Evolutionary conservation across 768 basidiomycete species (phyloP), one percentile per base, ranked within the genome.

Genomic region (Suillus ampliporus): DNA sequence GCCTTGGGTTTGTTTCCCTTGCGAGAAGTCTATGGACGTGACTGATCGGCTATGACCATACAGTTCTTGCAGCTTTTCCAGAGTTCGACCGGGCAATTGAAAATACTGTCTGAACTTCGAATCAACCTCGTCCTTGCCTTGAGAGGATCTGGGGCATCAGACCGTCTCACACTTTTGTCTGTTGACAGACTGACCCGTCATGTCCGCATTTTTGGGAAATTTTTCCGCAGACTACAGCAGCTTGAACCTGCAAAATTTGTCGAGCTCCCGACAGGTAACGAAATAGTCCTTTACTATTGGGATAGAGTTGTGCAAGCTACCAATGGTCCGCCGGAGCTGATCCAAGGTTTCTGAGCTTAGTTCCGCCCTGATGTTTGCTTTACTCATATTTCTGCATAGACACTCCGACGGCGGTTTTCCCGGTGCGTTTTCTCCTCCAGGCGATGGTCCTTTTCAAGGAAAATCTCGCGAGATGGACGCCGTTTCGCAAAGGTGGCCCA

Each of bases 381-480:
- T 54, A 5, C 28, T 58, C 10, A 41, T 48, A 38, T 40, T 21
- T 13, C 52, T 40, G 19, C 40, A 17, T 62, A 94, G 91, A 94
- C 72, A 84, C 87, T 0, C 72, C 79, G 35, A 76, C 80, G 48
- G 89, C 87, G 2, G 73, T 88, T 2, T 94, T 88, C 70, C 93
- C 94, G n/a, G 80, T 91, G 26, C 86, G 89, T 13, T 87, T 91
- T 69, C 79, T 95, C 61, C 90, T 94, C 0, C 92, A 94, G 70
- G 90, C 89, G 3, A 89, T 95, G 87, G 89, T 91, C 7, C 77
- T 95, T 10, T 94, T 95, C 78, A 92, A 90, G 68, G 93, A 94
- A 62, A 91, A 85, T 65, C 81, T 95, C 26, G 82, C 86, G 10
- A 89, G 88, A 69, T 95, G 92, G 92, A 83, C 89, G 1, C 87